Percentiles rank a stretch among this genome's conserved stretches.
Evolutionary conservation across 1,139 yeast species (phyloP).

Genomic region (Magnusiomyces paraingens): DNA sequence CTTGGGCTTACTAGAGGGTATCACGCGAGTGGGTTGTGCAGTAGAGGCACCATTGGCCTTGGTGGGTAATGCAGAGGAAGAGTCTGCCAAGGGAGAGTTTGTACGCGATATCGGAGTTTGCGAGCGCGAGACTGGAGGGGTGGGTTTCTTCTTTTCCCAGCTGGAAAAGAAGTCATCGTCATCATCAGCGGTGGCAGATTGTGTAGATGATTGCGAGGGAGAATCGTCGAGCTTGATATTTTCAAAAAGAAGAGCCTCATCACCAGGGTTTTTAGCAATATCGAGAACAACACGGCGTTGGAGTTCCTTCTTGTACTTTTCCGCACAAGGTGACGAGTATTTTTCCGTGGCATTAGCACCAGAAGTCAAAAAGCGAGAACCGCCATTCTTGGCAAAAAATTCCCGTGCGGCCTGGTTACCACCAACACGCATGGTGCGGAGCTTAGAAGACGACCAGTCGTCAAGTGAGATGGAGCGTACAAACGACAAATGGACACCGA

Average conservation of each 20-base stretch:
- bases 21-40: slow-evolving; percentile 23
- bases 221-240: slow-evolving; percentile 28
- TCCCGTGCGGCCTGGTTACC: slow-evolving; percentile 75
- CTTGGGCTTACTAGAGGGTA: slow-evolving; percentile 12
- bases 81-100: slow-evolving; percentile 19
- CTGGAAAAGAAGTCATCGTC: slow-evolving; percentile 85
- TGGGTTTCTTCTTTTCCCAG: slow-evolving; percentile 61
- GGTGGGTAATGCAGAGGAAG: slow-evolving; percentile 15
- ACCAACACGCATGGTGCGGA: slow-evolving; percentile 86
- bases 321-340: slow-evolving; percentile 74
- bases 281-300: slow-evolving; percentile 63
- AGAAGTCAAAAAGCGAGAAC: slow-evolving; percentile 55
- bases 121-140: slow-evolving; percentile 51
- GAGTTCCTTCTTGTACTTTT: slow-evolving; percentile 70
- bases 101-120: slow-evolving; percentile 33
- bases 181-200: slow-evolving; percentile 30
- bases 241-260: slow-evolving; percentile 43
- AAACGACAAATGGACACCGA: slow-evolving; percentile 95
- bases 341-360: slow-evolving; percentile 64
- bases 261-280: slow-evolving; percentile 59
- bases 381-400: slow-evolving; percentile 78
- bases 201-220: slow-evolving; percentile 29
- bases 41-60: slow-evolving; percentile 24
- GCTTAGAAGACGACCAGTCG: slow-evolving; percentile 89
- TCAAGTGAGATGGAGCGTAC: slow-evolving; percentile 97